phyloP scores from a whole-genome alignment of 495 filamentous ascomycete species.

The Trichoderma parareesei region DNA sequence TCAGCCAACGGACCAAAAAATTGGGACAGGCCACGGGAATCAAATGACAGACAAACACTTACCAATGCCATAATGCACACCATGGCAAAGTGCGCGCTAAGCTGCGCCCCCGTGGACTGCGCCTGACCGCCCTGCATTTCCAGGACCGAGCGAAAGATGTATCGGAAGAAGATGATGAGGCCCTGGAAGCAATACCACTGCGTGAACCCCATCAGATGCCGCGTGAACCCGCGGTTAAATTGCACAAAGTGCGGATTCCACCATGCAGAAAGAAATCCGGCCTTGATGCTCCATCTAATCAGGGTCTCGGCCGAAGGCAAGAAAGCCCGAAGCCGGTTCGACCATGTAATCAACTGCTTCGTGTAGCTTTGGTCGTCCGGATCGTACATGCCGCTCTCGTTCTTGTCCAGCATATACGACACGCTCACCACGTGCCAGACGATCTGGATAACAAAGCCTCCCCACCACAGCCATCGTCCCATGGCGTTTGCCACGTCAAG shows the following conservation, averaged over 20 bases:
- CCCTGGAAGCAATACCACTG: conserved; percentile 65
- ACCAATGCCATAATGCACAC: conserved; percentile 47
- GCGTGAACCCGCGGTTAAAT: conserved; percentile 53
- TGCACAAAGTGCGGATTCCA: conserved; percentile 69
- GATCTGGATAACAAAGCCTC: conserved; percentile 45
- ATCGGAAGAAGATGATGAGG: conserved; percentile 50
- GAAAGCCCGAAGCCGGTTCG: neutral
- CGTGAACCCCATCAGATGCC: conserved; percentile 53
- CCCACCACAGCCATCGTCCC: conserved; percentile 42
- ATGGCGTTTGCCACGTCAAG: conserved; percentile 44
- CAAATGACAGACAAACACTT: conserved; percentile 21
- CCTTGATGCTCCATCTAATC: conserved; percentile 39
- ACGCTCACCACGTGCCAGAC: conserved; percentile 41
- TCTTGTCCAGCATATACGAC: conserved; percentile 20
- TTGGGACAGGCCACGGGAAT: neutral
- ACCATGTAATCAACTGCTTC: neutral
- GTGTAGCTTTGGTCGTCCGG: conserved; percentile 1
- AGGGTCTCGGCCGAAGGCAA: conserved; percentile 28
- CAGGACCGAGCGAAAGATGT: conserved; percentile 42
- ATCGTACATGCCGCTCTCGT: conserved; percentile 1
- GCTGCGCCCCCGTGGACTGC: conserved; percentile 26
- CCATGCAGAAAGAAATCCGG: conserved; percentile 54
- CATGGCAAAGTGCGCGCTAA: conserved; percentile 50
- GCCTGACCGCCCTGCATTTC: conserved; percentile 35
- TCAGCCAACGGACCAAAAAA: conserved; percentile 18